A percentile compares a stretch with the other conserved stretches of the same genome.
These are phyloP conservation scores for Saccharomycopsis microspora DNA, from an alignment of 805 yeast genomes.

Conservation along the genomic window DNA sequence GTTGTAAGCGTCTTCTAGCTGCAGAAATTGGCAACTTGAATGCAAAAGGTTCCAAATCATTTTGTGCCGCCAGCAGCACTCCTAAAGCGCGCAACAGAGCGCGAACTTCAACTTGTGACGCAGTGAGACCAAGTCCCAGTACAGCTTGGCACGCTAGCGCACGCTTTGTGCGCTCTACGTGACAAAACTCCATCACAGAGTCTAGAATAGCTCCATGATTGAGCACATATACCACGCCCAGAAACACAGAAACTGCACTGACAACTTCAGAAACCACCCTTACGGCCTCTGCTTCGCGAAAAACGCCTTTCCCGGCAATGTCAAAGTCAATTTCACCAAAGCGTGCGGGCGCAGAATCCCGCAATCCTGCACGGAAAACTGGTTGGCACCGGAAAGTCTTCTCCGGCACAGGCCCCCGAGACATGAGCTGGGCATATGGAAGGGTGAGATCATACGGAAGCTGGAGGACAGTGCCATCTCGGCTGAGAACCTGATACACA, in stretches of 20 bases:
- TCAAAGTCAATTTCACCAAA: conserved; percentile 85
- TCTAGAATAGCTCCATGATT: conserved; percentile 78
- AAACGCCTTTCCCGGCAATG: conserved; percentile 46
- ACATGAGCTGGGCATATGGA: conserved; percentile 79
- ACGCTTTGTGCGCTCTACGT: conserved; percentile 61
- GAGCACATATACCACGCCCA: conserved; percentile 47
- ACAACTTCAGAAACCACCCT: conserved; percentile 72
- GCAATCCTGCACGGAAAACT: conserved; percentile 63
- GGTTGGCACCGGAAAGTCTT: conserved; percentile 44
- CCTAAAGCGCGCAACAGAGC: conserved; percentile 44
- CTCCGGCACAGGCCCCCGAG: conserved; percentile 27
- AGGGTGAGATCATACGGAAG: conserved; percentile 82
- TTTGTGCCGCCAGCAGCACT: conserved; percentile 66
- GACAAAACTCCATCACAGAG: conserved; percentile 69
- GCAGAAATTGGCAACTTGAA: conserved; percentile 58
- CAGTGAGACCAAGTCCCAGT: conserved; percentile 5
- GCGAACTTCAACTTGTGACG: conserved; percentile 32
- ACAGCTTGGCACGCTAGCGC: conserved; percentile 1
- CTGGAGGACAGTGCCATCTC: conserved; percentile 79
- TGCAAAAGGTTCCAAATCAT: conserved; percentile 72
- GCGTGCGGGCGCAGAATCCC: conserved; percentile 62
- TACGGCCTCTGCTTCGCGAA: conserved; percentile 81
- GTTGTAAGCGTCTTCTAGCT: conserved; percentile 51
- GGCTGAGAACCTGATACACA: conserved; percentile 73
- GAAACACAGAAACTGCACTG: conserved; percentile 54